Evolutionary conservation across 2,329 filamentous ascomycete species (phyloP).

Genomic region (Colletotrichum plurivorum): DNA sequence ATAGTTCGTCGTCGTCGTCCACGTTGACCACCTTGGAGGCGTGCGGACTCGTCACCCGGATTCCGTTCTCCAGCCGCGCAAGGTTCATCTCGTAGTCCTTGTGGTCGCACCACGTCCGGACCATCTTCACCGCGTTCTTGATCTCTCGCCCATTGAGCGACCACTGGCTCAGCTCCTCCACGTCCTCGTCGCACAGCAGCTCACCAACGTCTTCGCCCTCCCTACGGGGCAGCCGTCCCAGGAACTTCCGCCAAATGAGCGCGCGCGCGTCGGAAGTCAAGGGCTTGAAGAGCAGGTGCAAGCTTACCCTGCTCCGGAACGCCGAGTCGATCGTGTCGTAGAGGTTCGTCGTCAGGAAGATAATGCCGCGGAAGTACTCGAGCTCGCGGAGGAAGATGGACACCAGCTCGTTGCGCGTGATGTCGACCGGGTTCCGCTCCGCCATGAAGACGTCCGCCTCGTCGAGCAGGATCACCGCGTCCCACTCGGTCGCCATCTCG

Average conservation of each 20-base stretch:
- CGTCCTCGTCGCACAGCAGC: constrained; percentile 51
- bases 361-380: constrained; percentile 60
- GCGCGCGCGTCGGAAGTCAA: constrained; percentile 55
- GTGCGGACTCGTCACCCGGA: constrained; percentile 61
- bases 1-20: constrained; percentile 46
- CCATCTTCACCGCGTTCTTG: constrained; percentile 63
- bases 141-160: constrained; percentile 62
- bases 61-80: constrained; percentile 58
- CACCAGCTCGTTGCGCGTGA: constrained; percentile 64
- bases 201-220: neutral
- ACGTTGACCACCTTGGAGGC: constrained; percentile 50
- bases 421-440: constrained; percentile 59
- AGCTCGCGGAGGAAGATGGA: constrained; percentile 62
- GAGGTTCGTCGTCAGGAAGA: constrained; percentile 62
- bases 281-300: constrained; percentile 61
- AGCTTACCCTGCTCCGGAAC: constrained; percentile 61
- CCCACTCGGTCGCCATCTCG: constrained; percentile 63
- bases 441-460: constrained; percentile 69
- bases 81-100: constrained; percentile 60
- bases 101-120: constrained; percentile 60
- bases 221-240: constrained; percentile 50
- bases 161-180: constrained; percentile 56
- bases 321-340: constrained; percentile 59
- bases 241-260: constrained; percentile 62
- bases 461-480: constrained; percentile 65